Base-by-base conservation (phyloP, 2,329 filamentous ascomycete genomes). In the Acephala macrosclerotiorum region DNA sequence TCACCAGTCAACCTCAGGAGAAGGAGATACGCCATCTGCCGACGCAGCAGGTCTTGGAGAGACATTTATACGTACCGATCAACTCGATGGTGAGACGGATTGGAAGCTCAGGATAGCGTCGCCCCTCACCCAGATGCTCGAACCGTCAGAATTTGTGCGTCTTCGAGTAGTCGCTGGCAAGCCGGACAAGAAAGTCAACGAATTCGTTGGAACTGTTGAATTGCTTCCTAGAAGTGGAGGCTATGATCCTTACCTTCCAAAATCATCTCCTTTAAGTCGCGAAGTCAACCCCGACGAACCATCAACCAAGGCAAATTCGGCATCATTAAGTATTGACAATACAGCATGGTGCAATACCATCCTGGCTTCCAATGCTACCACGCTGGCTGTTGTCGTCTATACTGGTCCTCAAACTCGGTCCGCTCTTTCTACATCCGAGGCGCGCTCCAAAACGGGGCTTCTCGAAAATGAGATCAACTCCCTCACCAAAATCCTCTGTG, bases 291-390 rank as follows among this genome's bases (percentile, higher is more conserved):
- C 75, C n/a, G 74, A 74, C 7, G 72, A 77, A 18, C 76, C 79
- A 40, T 75, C 74, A 22, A 53, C 22, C 9, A 69, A 69, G 20
- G 70, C 79, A 18, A 86, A 86, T 65, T 92, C 91, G 5, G 87
- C 90, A 2, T 89, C 94, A 1, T 83, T 99, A 42, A 93, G 88
- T 1, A 97, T 99, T 68, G 96, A 99, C 79, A 97, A 99, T 75
- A 98, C 96, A 8, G 96, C 96, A 11, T 99, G 96, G 96, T 95
- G 95, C 20, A 99, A 98, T 76, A 99, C 96, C 0, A 92, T 99
- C 26, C 91, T 99, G 66, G 96, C 96, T 0, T 98, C 95, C 0
- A 96, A 94, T 76, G 95, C 92, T 0, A 92, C 88, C 3, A 96
- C 96, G 0, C 84, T 97, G 65, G 95, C 94, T 2, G 93, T 94